Evolutionary conservation across 2,329 filamentous ascomycete genomes (phyloP).

Genomic region (Pestalotiopsis sp.): DNA sequence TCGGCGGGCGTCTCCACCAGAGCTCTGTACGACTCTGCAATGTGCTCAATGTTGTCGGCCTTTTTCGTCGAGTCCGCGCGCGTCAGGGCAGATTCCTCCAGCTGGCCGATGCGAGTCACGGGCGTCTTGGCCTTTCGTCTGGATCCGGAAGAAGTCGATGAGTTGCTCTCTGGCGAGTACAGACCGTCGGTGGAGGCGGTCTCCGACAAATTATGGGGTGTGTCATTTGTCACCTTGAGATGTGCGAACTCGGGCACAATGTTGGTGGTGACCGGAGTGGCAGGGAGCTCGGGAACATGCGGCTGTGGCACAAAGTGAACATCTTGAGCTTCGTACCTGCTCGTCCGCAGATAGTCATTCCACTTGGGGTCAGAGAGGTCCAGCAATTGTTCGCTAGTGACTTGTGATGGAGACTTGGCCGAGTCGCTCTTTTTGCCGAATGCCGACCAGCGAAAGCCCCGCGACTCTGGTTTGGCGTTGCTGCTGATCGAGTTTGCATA

Average conservation of each 20-base stretch:
- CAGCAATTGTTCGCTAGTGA: slow-evolving; percentile 16
- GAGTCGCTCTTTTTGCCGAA: slow-evolving; percentile 17
- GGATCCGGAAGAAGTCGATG: slow-evolving; percentile 27
- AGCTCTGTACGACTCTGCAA: slow-evolving; percentile 55
- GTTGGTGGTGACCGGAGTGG: slow-evolving; percentile 10
- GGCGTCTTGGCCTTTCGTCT: slow-evolving; percentile 56
- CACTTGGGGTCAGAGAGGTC: slow-evolving; percentile 29
- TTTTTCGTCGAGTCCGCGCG: slow-evolving; percentile 16
- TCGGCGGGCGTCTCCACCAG: slow-evolving; percentile 45
- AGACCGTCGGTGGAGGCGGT: slow-evolving; percentile 12
- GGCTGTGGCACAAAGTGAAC: slow-evolving; percentile 17
- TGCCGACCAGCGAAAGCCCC: slow-evolving; percentile 9
- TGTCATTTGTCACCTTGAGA: slow-evolving; percentile 33
- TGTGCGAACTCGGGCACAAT: slow-evolving; percentile 34
- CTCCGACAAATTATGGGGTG: slow-evolving; percentile 22
- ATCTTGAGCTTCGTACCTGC: slow-evolving; percentile 23
- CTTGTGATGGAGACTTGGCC: slow-evolving; percentile 7
- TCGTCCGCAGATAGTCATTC: slow-evolving; percentile 32
- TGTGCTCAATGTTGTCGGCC: slow-evolving; percentile 44
- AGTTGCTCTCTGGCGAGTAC: slow-evolving; percentile 23
- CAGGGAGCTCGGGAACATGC: slow-evolving; percentile 15
- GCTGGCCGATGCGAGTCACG: slow-evolving; percentile 51
- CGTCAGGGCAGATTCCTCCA: slow-evolving; percentile 35
- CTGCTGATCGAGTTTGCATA: slow-evolving; percentile 18
- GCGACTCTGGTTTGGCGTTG: background rate